Evolutionary conservation across 495 filamentous ascomycete genomes (phyloP).

Genomic region (Annulohypoxylon moriforme): DNA sequence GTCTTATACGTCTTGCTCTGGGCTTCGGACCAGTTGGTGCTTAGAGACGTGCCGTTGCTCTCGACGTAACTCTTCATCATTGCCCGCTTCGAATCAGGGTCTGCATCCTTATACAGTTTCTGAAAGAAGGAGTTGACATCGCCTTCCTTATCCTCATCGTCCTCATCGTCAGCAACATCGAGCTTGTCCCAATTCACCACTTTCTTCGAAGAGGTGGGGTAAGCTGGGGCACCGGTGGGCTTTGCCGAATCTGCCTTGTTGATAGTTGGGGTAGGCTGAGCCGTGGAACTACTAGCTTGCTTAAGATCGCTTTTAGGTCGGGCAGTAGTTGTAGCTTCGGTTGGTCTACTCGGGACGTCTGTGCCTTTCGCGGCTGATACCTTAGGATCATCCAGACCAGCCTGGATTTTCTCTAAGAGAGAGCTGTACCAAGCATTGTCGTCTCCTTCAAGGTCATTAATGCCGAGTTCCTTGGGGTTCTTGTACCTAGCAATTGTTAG

Average conservation of each 20-base stretch:
- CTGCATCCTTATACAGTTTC: conserved; percentile 82
- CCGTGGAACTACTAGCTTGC: conserved; percentile 46
- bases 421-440: conserved; percentile 35
- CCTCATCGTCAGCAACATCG: conserved; percentile 56
- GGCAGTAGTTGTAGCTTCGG: conserved; percentile 17
- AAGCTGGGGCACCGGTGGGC: conserved; percentile 63
- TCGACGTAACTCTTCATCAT: conserved; percentile 99
- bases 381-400: conserved; percentile 15
- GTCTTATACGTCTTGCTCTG: conserved; percentile 76
- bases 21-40: conserved; percentile 93
- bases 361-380: conserved; percentile 17
- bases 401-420: conserved; percentile 31
- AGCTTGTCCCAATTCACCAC: conserved; percentile 96
- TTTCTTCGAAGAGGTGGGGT: conserved; percentile 87
- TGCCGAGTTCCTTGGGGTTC: conserved; percentile 18
- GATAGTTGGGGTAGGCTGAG: conserved; percentile 43
- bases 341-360: conserved; percentile 15
- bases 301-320: conserved; percentile 14
- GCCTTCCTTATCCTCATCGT: conserved; percentile 69
- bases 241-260: conserved; percentile 26
- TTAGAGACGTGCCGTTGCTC: conserved; percentile 91
- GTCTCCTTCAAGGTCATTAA: conserved; percentile 27
- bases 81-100: conserved; percentile 83
- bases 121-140: conserved; percentile 92
- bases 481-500: conserved; percentile 37